phyloP scores from a whole-genome alignment of 768 basidiomycete species.

The Trametes punicea region DNA sequence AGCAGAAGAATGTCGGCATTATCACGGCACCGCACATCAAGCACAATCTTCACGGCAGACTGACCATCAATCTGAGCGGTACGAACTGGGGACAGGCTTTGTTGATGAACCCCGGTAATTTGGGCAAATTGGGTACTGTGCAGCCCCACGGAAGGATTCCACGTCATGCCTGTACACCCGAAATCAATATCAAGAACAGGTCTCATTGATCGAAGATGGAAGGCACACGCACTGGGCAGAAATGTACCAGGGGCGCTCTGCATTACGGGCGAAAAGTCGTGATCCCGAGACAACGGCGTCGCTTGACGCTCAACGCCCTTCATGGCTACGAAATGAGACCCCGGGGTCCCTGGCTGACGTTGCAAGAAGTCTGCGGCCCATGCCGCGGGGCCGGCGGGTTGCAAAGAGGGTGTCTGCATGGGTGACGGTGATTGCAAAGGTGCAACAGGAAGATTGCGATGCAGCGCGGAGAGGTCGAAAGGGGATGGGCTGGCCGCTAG shows the following conservation, averaged over 20 bases:
- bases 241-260: not conserved
- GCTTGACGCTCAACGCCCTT: slow-evolving; percentile 1
- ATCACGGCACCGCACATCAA: not conserved
- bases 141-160: slow-evolving; percentile 1
- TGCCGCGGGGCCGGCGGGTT: slow-evolving; percentile 30
- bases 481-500: slow-evolving; percentile 34
- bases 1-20: not conserved
- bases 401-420: slow-evolving; percentile 22
- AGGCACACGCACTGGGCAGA: slow-evolving; percentile 3
- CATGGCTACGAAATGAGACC: not conserved
- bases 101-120: slow-evolving; percentile 13
- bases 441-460: slow-evolving; percentile 42
- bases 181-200: not conserved
- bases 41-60: not conserved
- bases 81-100: slow-evolving; percentile 2
- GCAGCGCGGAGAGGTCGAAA: slow-evolving; percentile 62
- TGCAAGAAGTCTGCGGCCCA: slow-evolving; percentile 66
- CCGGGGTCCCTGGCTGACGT: slow-evolving; percentile 27
- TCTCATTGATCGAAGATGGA: not conserved
- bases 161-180: slow-evolving; percentile 1
- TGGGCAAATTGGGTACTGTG: slow-evolving; percentile 3
- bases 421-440: slow-evolving; percentile 18
- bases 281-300: slow-evolving; percentile 5
- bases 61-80: slow-evolving; percentile 14
- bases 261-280: slow-evolving; percentile 1